Evolutionary conservation across 495 filamentous ascomycete genomes (phyloP).

Genomic region (Penicillium cosmopolitanum): DNA sequence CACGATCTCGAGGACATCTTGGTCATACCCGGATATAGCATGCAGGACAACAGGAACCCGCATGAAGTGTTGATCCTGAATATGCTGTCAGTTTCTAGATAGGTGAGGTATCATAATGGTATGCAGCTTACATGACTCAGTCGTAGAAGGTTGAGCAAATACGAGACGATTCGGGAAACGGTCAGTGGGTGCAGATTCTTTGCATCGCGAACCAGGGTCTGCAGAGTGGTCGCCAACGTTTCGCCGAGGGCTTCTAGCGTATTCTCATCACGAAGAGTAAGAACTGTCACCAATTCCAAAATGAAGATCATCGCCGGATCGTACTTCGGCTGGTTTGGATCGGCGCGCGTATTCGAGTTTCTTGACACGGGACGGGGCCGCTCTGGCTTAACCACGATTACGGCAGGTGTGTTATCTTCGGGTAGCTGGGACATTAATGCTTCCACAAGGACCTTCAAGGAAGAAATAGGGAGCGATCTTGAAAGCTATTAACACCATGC

Average conservation of each 20-base stretch:
- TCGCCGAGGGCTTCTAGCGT: conserved; percentile 76
- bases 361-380: conserved; percentile 58
- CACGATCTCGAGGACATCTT: conserved; percentile 73
- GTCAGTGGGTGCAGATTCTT: conserved; percentile 76
- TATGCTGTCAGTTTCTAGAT: conserved; percentile 41
- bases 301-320: conserved; percentile 87
- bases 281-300: conserved; percentile 83
- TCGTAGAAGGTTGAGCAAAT: conserved; percentile 80
- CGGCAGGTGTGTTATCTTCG: conserved; percentile 76
- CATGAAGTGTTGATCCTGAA: conserved; percentile 85
- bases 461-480: conserved; percentile 70
- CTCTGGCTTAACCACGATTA: conserved; percentile 88
- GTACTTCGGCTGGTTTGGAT: conserved; percentile 65
- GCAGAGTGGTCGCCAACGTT: conserved; percentile 75
- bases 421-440: conserved; percentile 82
- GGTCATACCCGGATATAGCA: conserved; percentile 83
- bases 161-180: conserved; percentile 81
- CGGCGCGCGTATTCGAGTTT: conserved; percentile 49
- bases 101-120: conserved; percentile 7
- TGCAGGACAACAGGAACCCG: conserved; percentile 92
- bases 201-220: conserved; percentile 79
- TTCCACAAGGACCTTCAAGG: conserved; percentile 68
- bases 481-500: conserved; percentile 6
- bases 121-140: conserved; percentile 74
- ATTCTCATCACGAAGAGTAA: conserved; percentile 75